phyloP scores from a whole-genome alignment of 1,284 basidiomycete species.

The Puccinia coronata region DNA sequence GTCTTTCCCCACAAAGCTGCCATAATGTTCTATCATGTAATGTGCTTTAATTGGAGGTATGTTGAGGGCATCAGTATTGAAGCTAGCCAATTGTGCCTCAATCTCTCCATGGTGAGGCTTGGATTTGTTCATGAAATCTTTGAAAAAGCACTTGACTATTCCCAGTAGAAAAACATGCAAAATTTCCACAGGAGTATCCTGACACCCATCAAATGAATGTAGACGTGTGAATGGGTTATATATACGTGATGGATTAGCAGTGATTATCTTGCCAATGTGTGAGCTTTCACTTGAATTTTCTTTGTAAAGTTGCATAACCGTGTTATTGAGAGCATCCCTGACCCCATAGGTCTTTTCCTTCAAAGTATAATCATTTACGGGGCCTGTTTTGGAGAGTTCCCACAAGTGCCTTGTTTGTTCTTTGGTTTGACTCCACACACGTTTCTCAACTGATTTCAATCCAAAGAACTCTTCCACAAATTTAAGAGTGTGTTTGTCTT shows the following conservation, averaged over 20 bases:
- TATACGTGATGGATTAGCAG: no score
- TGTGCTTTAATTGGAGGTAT: not conserved
- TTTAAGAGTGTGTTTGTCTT: not conserved
- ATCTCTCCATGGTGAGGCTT: not conserved
- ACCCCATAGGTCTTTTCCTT: not conserved
- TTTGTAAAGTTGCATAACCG: not conserved
- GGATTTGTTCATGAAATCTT: not conserved
- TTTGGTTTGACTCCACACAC: not conserved
- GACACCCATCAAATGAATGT: not conserved
- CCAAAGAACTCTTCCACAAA: conserved; percentile 3
- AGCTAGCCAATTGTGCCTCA: not conserved
- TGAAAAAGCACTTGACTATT: not conserved
- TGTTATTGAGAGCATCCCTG: not conserved
- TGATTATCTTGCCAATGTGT: not conserved
- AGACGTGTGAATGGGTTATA: not conserved
- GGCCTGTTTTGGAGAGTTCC: not conserved
- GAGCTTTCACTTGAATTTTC: not conserved
- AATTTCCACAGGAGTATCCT: not conserved
- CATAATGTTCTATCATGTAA: conserved; percentile 52
- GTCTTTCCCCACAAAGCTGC: conserved; percentile 59
- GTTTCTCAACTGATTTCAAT: not conserved
- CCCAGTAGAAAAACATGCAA: not conserved
- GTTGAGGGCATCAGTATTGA: not conserved
- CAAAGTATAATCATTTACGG: not conserved
- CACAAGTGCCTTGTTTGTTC: not conserved